Percentiles rank a stretch among this genome's conserved stretches.
Evolutionary conservation across 208 protist species (phyloP).

Genomic region (Strigomonas galati): DNA sequence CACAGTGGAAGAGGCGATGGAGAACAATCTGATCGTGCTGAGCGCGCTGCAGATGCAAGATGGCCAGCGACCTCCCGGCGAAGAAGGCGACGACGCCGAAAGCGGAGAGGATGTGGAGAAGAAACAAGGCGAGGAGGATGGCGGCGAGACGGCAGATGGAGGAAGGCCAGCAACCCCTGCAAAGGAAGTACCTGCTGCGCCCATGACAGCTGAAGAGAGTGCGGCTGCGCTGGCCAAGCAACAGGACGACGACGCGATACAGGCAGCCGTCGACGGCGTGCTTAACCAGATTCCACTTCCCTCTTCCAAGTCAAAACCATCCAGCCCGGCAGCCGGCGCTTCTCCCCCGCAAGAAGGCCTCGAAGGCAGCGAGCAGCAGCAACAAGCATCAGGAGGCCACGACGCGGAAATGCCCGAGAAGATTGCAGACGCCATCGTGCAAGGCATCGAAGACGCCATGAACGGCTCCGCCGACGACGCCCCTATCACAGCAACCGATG

Average conservation of each 20-base stretch:
- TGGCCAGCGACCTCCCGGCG: not conserved
- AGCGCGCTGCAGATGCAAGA: conserved; percentile 39
- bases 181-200: no score
- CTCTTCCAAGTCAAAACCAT: no score
- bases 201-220: no score
- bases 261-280: no score
- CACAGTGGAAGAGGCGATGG: conserved; percentile 52
- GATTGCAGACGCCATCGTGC: not conserved
- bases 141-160: not conserved
- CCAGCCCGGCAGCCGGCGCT: no score
- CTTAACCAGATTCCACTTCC: no score
- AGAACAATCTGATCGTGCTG: conserved; percentile 69
- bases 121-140: not conserved
- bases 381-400: not conserved
- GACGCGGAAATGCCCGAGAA: not conserved
- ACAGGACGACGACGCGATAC: no score
- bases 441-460: not conserved
- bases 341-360: not conserved
- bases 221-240: no score
- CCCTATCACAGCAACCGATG: no score
- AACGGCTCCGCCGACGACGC: no score
- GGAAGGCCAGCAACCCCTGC: no score
- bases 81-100: not conserved
- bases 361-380: not conserved
- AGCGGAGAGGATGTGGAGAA: not conserved